Conservation (phyloP, 257 asterid genomes). For the Lantana camara region DNA sequence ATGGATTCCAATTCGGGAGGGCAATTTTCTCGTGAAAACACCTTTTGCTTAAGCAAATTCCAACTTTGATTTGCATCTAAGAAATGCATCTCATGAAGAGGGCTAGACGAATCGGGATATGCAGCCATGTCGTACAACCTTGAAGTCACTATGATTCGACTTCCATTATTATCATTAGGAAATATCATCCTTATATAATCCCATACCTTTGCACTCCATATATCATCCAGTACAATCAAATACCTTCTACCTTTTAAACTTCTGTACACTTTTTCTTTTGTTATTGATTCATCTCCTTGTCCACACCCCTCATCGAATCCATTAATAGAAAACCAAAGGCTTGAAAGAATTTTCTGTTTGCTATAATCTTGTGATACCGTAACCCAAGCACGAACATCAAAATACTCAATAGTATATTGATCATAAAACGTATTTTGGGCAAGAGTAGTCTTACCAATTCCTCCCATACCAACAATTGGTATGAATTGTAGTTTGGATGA, state of each 20-base stretch:
- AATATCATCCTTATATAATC: neutral
- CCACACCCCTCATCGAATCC: neutral
- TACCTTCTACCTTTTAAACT: neutral
- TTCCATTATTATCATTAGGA: slow-evolving; percentile 7
- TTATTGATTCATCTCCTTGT: neutral
- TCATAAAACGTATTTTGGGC: neutral
- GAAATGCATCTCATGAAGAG: slow-evolving; percentile 12
- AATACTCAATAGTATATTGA: neutral
- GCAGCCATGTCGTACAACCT: slow-evolving; percentile 6
- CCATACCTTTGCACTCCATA: slow-evolving; percentile 1
- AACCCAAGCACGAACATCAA: neutral
- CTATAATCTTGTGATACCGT: neutral
- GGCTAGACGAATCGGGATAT: neutral
- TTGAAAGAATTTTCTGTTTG: neutral
- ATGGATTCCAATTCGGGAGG: neutral
- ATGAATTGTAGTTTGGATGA: neutral
- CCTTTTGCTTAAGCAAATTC: neutral
- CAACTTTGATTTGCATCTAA: slow-evolving; percentile 10
- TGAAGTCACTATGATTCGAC: slow-evolving; percentile 14
- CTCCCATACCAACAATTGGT: neutral
- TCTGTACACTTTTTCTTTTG: neutral
- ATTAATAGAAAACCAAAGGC: neutral
- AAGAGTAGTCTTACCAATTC: neutral
- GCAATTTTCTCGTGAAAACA: neutral
- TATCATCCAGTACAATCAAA: slow-evolving; percentile 20